These are phyloP conservation scores for Penicillium sp. DNA, from an alignment of 2,329 filamentous ascomycete species.

Conservation along the genomic window DNA sequence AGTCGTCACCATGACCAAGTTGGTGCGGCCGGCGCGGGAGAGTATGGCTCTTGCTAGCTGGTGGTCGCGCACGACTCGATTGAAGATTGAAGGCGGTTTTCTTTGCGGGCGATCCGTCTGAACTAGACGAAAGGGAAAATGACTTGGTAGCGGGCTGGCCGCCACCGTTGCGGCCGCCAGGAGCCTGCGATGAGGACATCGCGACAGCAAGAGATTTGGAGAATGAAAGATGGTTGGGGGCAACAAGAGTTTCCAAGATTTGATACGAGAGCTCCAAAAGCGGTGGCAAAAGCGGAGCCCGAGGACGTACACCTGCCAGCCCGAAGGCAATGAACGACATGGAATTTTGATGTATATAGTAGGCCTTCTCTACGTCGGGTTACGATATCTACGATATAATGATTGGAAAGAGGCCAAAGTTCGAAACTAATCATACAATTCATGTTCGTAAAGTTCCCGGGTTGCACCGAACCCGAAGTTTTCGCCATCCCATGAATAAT, in stretches of 20 bases:
- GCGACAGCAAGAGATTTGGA: not conserved
- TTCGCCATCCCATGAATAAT: constrained; percentile 23
- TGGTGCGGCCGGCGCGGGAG: constrained; percentile 32
- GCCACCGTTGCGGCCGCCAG: constrained; percentile 2
- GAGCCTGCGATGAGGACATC: constrained; percentile 20
- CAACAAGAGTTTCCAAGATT: constrained; percentile 4
- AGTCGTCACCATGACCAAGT: constrained; percentile 51
- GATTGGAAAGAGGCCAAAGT: not conserved
- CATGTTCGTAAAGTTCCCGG: constrained; percentile 29
- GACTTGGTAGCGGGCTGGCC: constrained; percentile 25
- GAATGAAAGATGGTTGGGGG: not conserved
- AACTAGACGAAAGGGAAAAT: constrained; percentile 41
- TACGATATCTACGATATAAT: not conserved
- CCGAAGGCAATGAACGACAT: not conserved
- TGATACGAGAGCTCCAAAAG: constrained; percentile 16
- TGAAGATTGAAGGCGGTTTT: constrained; percentile 36
- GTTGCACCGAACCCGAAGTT: constrained; percentile 19
- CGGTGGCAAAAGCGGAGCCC: constrained; percentile 22
- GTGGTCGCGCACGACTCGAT: constrained; percentile 21
- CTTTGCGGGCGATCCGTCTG: constrained; percentile 29
- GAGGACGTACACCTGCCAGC: not conserved
- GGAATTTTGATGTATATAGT: not conserved
- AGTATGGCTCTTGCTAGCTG: constrained; percentile 17
- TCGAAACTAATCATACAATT: constrained; percentile 33
- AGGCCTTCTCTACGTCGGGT: not conserved